These are phyloP conservation scores for Penicillium sp. DNA, from an alignment of 2,329 filamentous ascomycete species.

Conservation along the genomic window DNA sequence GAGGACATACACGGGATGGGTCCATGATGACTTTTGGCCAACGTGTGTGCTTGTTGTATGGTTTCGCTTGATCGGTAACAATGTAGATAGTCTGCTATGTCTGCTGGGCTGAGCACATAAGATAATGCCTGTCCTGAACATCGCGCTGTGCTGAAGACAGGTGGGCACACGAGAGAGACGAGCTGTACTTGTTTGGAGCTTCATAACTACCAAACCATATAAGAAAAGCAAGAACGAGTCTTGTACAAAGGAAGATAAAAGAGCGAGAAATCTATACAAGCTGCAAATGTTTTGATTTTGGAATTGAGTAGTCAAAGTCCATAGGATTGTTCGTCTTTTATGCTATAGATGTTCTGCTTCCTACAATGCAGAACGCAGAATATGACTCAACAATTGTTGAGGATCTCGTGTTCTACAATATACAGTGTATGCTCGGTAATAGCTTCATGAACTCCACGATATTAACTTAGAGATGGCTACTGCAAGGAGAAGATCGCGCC, in stretches of 20 bases:
- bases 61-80: background rate
- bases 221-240: no score
- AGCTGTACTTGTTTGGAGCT: background rate
- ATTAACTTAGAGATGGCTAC: background rate
- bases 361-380: conserved; percentile 11
- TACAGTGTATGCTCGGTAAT: conserved; percentile 8
- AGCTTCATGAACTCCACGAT: background rate
- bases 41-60: conserved; percentile 1
- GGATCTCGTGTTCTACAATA: background rate
- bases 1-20: conserved; percentile 53
- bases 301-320: background rate
- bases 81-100: background rate
- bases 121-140: background rate
- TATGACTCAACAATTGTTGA: background rate
- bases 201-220: background rate
- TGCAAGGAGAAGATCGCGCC: background rate
- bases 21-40: conserved; percentile 56
- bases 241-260: background rate
- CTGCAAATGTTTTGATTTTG: background rate
- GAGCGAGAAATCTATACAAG: background rate
- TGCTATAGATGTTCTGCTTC: background rate
- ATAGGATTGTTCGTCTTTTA: background rate
- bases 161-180: background rate
- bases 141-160: background rate
- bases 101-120: background rate